phyloP scores from a whole-genome alignment of 441 rosid species.

The Jatropha podagrica region DNA sequence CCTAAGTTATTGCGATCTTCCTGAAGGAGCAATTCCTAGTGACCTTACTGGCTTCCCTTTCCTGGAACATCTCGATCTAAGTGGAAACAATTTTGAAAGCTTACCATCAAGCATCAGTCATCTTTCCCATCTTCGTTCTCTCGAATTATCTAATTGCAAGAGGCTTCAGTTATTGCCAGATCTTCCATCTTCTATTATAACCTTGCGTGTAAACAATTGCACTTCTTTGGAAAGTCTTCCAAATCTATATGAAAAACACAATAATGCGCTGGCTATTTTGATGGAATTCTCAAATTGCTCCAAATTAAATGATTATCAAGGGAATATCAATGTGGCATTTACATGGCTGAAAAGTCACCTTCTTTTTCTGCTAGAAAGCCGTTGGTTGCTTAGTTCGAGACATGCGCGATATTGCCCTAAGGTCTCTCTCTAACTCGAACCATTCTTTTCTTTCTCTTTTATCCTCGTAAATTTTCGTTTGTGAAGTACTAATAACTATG shows the following conservation, averaged over 20 bases:
- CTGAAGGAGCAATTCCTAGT: slow-evolving; percentile 28
- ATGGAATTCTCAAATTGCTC: background rate
- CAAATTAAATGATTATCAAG: background rate
- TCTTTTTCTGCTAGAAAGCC: too few species aligned
- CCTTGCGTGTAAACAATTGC: slow-evolving; percentile 28
- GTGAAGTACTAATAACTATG: too few species aligned
- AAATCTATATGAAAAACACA: background rate
- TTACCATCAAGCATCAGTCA: slow-evolving; percentile 32
- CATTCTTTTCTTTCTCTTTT: too few species aligned
- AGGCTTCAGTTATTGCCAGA: slow-evolving; percentile 43
- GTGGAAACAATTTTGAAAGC: slow-evolving; percentile 23
- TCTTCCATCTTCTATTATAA: slow-evolving; percentile 30
- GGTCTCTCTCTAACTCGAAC: too few species aligned
- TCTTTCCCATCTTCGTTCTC: slow-evolving; percentile 32
- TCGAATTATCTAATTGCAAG: slow-evolving; percentile 20
- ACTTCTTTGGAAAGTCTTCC: slow-evolving; percentile 20
- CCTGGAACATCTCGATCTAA: slow-evolving; percentile 26
- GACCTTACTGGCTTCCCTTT: slow-evolving; percentile 32
- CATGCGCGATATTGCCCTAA: too few species aligned
- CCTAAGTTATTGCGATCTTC: slow-evolving; percentile 33
- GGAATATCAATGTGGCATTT: background rate
- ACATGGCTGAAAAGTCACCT: background rate
- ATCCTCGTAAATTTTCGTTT: too few species aligned
- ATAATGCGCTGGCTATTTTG: background rate
- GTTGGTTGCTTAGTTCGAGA: background rate